Base-by-base conservation (phyloP, 1,139 yeast species). In the Hyphopichia fennica region DNA sequence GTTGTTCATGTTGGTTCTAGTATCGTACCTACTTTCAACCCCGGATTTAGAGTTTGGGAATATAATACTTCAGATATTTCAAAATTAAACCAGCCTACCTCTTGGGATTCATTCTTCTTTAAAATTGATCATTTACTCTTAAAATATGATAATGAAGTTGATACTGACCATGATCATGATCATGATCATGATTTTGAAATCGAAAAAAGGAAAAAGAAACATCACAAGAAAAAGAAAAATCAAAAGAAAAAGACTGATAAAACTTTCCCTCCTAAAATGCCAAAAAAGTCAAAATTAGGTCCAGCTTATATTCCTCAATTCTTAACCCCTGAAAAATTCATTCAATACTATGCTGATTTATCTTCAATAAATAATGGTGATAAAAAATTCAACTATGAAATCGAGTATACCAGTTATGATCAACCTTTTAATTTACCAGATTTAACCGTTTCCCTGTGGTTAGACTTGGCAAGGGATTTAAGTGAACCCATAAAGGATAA, bases 1-100 rank as follows among this genome's bases (percentile, higher is more conserved):
- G 69, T 88, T 42, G 83, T 85, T 0, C 86, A 82, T 54, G 81
- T 88, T 17, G 74, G 82, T 2, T 82, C 91, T 0, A 84, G 91
- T 45, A 80, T 88, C n/a, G 79, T 88, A 5, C 96, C 96, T 2
- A 88, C 95, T 0, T 88, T 83, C 63, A 86, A 86, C 51, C 91
- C 96, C 3, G 88, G 91, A 2, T 58, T 88, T 44, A 69, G 96
- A 47, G 83, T 88, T 1, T 88, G 95, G 93, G 96, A 88, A 57
- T 88, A 88, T 58, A 87, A 88, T 56, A 77, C 78, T 37, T 77
- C 88, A 0, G 84, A 72, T 1, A 54, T 83, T 36, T 67, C 60
- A 6, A 52, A 57, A 47, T 38, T 37, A 48, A 50, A 41, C 46
- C 46, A 37, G 54, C 46, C 29, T 51, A 51, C 43, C 3, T 18